phyloP scores from a whole-genome alignment of 192 early-diverging fungal species.

The Backusella psychrophila region DNA sequence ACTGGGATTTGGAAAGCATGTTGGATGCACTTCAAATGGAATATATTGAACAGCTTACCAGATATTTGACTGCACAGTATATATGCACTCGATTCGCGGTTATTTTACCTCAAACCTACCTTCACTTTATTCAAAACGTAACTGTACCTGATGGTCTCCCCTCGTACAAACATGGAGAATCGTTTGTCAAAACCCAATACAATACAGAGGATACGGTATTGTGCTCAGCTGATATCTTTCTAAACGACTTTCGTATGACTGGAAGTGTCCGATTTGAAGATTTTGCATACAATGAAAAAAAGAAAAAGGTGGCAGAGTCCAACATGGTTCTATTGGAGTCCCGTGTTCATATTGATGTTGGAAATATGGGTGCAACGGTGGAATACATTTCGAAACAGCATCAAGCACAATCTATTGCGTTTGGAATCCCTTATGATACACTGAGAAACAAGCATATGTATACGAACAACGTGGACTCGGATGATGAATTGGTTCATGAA shows the following conservation, averaged over 20 bases:
- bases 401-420: conserved; percentile 18
- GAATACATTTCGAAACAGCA: conserved; percentile 45
- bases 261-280: conserved; percentile 52
- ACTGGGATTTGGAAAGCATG: conserved; percentile 62
- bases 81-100: conserved; percentile 51
- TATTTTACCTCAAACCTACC: conserved; percentile 51
- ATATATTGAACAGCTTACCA: conserved; percentile 57
- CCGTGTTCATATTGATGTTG: conserved; percentile 50
- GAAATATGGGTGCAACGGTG: conserved; percentile 53
- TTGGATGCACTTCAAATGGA: conserved; percentile 64
- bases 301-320: conserved; percentile 41
- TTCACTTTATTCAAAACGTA: conserved; percentile 74
- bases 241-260: conserved; percentile 49
- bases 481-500: conserved; percentile 31
- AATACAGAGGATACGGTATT: conserved; percentile 58
- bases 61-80: conserved; percentile 47
- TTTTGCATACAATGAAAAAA: conserved; percentile 46
- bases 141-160: conserved; percentile 57
- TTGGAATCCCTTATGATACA: conserved; percentile 59
- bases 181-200: conserved; percentile 50
- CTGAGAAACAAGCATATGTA: conserved; percentile 25
- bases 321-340: conserved; percentile 51
- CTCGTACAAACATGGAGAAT: conserved; percentile 46
- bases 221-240: conserved; percentile 61
- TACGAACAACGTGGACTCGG: conserved; percentile 35